phyloP scores from a whole-genome alignment of 305 asterid genomes.

The Rubia balearica region DNA sequence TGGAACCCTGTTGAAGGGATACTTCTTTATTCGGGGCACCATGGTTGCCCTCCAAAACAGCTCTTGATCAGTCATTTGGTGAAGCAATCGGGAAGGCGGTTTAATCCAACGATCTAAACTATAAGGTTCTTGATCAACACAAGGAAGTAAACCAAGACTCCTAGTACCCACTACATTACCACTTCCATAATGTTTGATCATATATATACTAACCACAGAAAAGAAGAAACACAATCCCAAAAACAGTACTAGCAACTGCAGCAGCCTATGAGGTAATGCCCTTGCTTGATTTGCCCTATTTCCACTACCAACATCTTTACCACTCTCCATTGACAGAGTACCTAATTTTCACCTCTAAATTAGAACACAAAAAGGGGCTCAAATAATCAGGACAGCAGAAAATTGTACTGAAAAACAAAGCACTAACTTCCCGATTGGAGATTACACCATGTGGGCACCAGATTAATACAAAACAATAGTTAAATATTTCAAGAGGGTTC shows the following conservation, averaged over 20 bases:
- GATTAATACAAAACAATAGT: not conserved
- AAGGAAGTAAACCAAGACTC: constrained; percentile 41
- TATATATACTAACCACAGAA: constrained; percentile 58
- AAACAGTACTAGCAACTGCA: constrained; percentile 51
- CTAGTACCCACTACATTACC: constrained; percentile 26
- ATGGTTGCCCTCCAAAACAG: constrained; percentile 78
- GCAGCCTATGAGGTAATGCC: constrained; percentile 67
- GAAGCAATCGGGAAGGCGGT: constrained; percentile 60
- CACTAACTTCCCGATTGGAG: too few species aligned
- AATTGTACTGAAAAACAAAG: too few species aligned
- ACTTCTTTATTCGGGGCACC: constrained; percentile 49
- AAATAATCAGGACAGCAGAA: not conserved
- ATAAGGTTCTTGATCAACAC: constrained; percentile 26
- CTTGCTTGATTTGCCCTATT: constrained; percentile 44
- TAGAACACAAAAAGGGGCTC: not conserved
- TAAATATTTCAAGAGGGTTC: not conserved
- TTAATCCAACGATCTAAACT: constrained; percentile 48
- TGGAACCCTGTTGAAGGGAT: constrained; percentile 70
- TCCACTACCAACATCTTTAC: constrained; percentile 38
- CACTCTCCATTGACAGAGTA: constrained; percentile 54
- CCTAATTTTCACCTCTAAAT: constrained; percentile 4
- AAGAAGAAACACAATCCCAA: constrained; percentile 53
- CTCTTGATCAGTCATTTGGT: constrained; percentile 69
- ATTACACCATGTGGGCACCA: not conserved
- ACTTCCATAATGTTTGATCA: constrained; percentile 55